Evolutionary conservation across 139 green algal species (phyloP), one percentile per base, ranked within the genome.

Genomic region (Chlorella sp.): DNA sequence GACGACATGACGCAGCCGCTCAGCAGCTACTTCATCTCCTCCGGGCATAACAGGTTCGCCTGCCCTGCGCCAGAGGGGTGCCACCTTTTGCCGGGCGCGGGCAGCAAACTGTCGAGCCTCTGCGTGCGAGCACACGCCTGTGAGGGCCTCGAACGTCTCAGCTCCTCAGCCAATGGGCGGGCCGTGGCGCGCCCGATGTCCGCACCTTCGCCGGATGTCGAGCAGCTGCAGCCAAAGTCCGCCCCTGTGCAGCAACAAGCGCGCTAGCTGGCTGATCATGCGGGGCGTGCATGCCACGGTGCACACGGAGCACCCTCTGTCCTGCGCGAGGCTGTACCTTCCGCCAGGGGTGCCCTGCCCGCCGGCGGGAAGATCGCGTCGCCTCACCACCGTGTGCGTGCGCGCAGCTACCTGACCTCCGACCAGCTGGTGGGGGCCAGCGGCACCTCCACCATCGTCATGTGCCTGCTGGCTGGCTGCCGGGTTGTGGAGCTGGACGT

Each of bases 401-500:
- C 30, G 30, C 27, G 67, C 67, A 77, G 70, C 1, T 81, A 81
- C 27, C 32, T 81, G 36, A 77, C 70, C 0, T 70, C 70, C 24
- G 69, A 77, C 42, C 76, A 81, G 42, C 31, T 81, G 26, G 69
- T 35, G 26, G 35, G 29, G 0, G 24, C 27, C 1, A 35, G 62
- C 0, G 65, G 75, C 14, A 81, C 70, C 14, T 31, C 27, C n/a
- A 81, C 64, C 3, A 76, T 81, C 55, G 33, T 72, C 30, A 55
- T 35, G 50, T 67, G 50, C 51, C 55, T 74, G 51, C 69, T 59
- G 22, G 20, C 4, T 30, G 60, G 65, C 17, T 84, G 79, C 67
- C 78, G 78, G 3, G 74, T 81, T 1, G 65, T 84, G 14, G 74
- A 84, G 74, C 74, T 84, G 29, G 79, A 84, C 24, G 34, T 62